A percentile compares a stretch with the other conserved stretches of the same genome.
Evolutionary conservation across 2,329 filamentous ascomycete species (phyloP).

Genomic region (Clonostachys rhizophaga): DNA sequence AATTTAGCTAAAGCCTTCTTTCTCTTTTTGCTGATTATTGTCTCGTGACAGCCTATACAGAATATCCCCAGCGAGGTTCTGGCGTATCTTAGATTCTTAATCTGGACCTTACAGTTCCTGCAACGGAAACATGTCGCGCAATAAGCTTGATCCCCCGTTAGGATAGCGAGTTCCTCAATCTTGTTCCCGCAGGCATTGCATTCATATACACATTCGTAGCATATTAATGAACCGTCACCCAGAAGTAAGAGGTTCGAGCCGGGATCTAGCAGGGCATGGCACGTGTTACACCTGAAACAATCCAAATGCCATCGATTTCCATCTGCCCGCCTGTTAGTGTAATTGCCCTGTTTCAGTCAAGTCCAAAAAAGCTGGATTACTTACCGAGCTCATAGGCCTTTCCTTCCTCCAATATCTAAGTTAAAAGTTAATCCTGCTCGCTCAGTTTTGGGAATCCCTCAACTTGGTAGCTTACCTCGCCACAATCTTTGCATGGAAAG

Average conservation of each 20-base stretch:
- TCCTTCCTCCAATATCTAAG: constrained; percentile 93
- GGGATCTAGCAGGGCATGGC: constrained; percentile 91
- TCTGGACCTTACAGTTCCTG: constrained; percentile 80
- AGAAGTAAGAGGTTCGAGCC: constrained; percentile 96
- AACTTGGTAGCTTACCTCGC: constrained; percentile 59
- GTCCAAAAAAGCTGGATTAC: constrained; percentile 14
- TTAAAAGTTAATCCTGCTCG: background rate
- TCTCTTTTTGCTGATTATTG: constrained; percentile 84
- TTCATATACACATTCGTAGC: constrained; percentile 99
- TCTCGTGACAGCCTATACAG: constrained; percentile 98
- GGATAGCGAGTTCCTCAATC: constrained; percentile 95
- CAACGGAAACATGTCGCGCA: constrained; percentile 97
- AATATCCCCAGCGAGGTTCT: constrained; percentile 98
- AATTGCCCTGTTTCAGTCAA: constrained; percentile 8
- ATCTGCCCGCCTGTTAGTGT: constrained; percentile 45
- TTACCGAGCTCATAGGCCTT: constrained; percentile 96
- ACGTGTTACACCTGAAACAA: constrained; percentile 97
- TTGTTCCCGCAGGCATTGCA: constrained; percentile 96
- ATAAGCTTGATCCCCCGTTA: constrained; percentile 96
- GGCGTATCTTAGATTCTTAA: constrained; percentile 96
- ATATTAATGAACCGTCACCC: constrained; percentile 95
- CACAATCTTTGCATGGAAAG: constrained; percentile 89
- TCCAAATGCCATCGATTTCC: constrained; percentile 98
- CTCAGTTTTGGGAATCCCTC: constrained; percentile 1
- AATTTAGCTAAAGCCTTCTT: constrained; percentile 61